Evolutionary conservation across 1,284 basidiomycete genomes (phyloP), one percentile per base, ranked within the genome.

Genomic region (Leccinum solheimii): DNA sequence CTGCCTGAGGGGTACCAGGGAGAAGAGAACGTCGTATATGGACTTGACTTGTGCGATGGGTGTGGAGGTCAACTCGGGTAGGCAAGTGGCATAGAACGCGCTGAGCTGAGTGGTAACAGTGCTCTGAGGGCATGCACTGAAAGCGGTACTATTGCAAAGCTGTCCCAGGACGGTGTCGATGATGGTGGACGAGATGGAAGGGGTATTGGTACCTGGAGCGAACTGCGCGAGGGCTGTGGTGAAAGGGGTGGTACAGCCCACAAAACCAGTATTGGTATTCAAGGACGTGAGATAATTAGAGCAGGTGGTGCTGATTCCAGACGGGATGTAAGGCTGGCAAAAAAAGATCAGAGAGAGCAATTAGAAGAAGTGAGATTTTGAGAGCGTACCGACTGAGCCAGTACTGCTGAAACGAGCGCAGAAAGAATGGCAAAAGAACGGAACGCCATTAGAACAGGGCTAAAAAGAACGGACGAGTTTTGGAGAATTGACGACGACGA

Each of bases 21-120:
- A 68, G 79, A 93, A 97, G 51, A 97, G 78, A 51, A 85, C 79
- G 73, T 97, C 95, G 78, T 97, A 97, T 4, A 84, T 77, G 43
- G 75, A 69, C 69, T 85, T 72, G 55, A 95, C 87, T 23, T 79
- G 72, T 43, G 69, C 54, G 64, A 82, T 84, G 54, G 78, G 74
- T 40, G 67, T 72, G 13, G 83, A 78, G 2, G 81, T 84, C 66
- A 97, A 79, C 77, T 97, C 95, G 27, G 71, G 59, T 2, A 76
- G 63, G 80, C 95, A 97, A 7, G 83, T 81, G 11, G 80, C 67
- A 74, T 87, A 87, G 78, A 97, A 95, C 16, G 79, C 66, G 57
- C 83, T 77, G 60, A 97, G 84, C 68, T 85, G 80, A 40, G 78
- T 62, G 56, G 88, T 83, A 69, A 97, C 75, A 59, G 80, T 74